Base-by-base conservation (phyloP, 345 rosid species). In the Reutealis trisperma region DNA sequence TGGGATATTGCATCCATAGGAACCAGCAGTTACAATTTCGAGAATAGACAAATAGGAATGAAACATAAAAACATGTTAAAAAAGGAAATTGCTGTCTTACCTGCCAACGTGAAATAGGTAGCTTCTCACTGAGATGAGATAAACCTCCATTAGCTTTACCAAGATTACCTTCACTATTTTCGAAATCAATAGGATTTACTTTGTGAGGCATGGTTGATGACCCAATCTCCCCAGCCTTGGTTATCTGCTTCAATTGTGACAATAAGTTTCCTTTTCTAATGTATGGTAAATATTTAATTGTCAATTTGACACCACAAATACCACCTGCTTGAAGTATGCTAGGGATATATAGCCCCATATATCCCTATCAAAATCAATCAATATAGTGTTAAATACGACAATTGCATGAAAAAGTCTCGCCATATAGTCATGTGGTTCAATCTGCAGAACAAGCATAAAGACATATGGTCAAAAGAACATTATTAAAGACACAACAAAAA, bases 141-240 rank as follows among this genome's bases (percentile, higher is more conserved):
- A 96, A 85, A 73, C 84, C 89, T 80, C 86, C 97, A 80, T 92
- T 96, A 63, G 98, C 99, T 83, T 86, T 90, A 25, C 99, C 97
- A 44, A 94, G 97, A 82, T 94, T 96, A 62, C 98, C 99, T 83
- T 92, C 98, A 21, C 98, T 96, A 77, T 96, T 96, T 81, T 96
- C 99, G 83, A 94, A 94, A 85, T 91, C 94, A 27, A 92, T 93
- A 71, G 99, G 97, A 83, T 96, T 96, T 73, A 93, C 98, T 88
- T 93, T 93, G 86, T 96, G 99, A 64, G 99, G 98, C 98, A 93
- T 92, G 15, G 97, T 93, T 32, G 98, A 94, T 21, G 98, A 96
- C 37, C 98, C 97, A 57, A 96, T 89, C 82, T 91, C 98, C 63
- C 99, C 98, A 1, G 90, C 93, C 84, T 89, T 96, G 19, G 97